Percentiles rank a stretch among this genome's conserved stretches.
Evolutionary conservation across 1,284 basidiomycete genomes (phyloP).

Genomic region (Apiotrichum gamsii): DNA sequence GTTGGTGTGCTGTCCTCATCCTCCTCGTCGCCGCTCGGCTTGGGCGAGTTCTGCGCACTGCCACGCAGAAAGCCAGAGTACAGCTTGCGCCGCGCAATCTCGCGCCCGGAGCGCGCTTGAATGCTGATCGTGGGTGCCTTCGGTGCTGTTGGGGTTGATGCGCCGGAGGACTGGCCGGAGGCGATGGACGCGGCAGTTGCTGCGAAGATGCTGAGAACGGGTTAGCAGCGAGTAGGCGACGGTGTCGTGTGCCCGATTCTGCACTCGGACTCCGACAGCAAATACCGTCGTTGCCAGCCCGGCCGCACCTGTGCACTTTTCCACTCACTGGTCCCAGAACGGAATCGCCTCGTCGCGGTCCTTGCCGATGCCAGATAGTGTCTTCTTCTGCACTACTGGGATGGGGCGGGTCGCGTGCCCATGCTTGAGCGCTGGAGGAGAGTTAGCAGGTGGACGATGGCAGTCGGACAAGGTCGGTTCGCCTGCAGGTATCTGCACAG

Average conservation of each 20-base stretch:
- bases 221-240: background rate
- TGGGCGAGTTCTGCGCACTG: slow-evolving; percentile 47
- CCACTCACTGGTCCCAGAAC: slow-evolving; percentile 88
- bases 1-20: too few relatives aligned
- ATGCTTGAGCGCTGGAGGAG: slow-evolving; percentile 40
- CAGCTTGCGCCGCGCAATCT: slow-evolving; percentile 64
- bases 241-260: background rate
- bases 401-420: slow-evolving; percentile 57
- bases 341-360: slow-evolving; percentile 88
- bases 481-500: background rate
- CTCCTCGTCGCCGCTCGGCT: too few relatives aligned
- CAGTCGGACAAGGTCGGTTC: too few relatives aligned
- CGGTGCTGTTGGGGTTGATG: slow-evolving; percentile 26
- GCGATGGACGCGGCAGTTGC: slow-evolving; percentile 70
- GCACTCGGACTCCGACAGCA: background rate
- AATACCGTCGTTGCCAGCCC: too few relatives aligned
- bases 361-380: slow-evolving; percentile 73
- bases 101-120: slow-evolving; percentile 63
- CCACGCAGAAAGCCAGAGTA: slow-evolving; percentile 78
- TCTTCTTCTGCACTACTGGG: slow-evolving; percentile 75
- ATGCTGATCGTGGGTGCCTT: slow-evolving; percentile 50
- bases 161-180: slow-evolving; percentile 41
- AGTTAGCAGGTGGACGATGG: background rate
- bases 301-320: too few relatives aligned
- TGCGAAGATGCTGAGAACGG: slow-evolving; percentile 61